Conservation (phyloP, 179 eudicot genomes). For the Carnegiea gigantea region DNA sequence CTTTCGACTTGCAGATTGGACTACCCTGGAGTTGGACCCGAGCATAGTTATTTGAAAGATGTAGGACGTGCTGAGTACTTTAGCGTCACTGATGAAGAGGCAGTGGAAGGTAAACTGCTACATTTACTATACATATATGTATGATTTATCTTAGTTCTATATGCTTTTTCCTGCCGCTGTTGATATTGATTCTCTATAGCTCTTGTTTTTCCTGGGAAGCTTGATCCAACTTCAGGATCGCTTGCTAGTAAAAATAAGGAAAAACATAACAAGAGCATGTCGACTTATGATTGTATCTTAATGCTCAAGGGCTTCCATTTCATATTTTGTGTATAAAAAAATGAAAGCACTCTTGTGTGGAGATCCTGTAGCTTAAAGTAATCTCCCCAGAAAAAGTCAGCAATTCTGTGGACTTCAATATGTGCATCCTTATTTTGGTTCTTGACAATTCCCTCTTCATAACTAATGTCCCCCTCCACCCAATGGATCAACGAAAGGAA, state of each 20-base stretch:
- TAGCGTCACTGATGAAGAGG: slow-evolving; percentile 87
- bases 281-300: neutral
- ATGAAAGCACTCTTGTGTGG: neutral
- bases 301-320: neutral
- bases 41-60: slow-evolving; percentile 90
- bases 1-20: slow-evolving; percentile 53
- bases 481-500: too few relatives aligned
- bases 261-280: neutral
- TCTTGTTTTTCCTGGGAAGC: too few relatives aligned
- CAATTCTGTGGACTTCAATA: too few relatives aligned
- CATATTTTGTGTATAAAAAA: neutral
- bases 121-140: neutral
- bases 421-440: too few relatives aligned
- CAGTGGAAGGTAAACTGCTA: slow-evolving; percentile 70
- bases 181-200: neutral
- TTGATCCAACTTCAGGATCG: neutral
- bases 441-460: too few relatives aligned
- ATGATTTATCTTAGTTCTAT: neutral
- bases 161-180: neutral
- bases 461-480: too few relatives aligned
- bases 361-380: neutral
- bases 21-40: slow-evolving; percentile 99
- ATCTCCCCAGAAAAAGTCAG: too few relatives aligned
- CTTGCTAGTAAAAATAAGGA: neutral
- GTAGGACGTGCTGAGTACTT: slow-evolving; percentile 91